Conservation (phyloP, 345 rosid genomes). For the Bretschneidera sinensis region DNA sequence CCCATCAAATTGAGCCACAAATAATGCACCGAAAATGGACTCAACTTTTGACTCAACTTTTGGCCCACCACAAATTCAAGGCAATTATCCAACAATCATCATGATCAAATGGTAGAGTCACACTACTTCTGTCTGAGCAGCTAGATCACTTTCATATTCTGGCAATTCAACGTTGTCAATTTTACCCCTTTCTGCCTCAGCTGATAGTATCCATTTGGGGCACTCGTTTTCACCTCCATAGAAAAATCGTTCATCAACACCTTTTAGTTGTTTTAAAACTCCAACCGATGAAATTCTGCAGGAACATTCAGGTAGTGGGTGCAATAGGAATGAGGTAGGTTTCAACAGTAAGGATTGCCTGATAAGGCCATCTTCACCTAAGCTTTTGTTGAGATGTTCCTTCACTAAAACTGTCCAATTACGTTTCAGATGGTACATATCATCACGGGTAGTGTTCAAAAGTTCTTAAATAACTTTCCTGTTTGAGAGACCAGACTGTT, state of each 20-base stretch:
- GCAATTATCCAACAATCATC: no score
- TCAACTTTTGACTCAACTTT: no score
- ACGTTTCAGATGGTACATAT: constrained; percentile 69
- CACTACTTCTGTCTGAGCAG: constrained; percentile 44
- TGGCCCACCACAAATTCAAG: no score
- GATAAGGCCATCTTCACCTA: constrained; percentile 65
- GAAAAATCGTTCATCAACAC: constrained; percentile 40
- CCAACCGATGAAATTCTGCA: constrained; percentile 60
- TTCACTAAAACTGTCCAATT: constrained; percentile 72
- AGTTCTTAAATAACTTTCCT: constrained; percentile 64
- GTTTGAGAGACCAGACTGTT: constrained; percentile 23
- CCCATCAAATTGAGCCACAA: no score
- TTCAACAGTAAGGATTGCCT: constrained; percentile 64
- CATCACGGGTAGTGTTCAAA: constrained; percentile 52
- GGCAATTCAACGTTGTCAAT: constrained; percentile 42
- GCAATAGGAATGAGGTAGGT: constrained; percentile 67
- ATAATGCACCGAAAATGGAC: no score
- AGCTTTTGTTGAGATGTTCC: constrained; percentile 83
- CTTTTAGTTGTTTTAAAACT: constrained; percentile 25
- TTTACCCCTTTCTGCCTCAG: constrained; percentile 31
- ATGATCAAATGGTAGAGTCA: constrained; percentile 46
- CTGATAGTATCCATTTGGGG: constrained; percentile 83
- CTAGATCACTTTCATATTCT: constrained; percentile 52
- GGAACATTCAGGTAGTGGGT: constrained; percentile 96
- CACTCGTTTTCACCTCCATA: constrained; percentile 85